Percentiles rank a stretch among this genome's conserved stretches.
These are phyloP conservation scores for Hericium alpestre DNA, from an alignment of 768 basidiomycete species.

Conservation along the genomic window DNA sequence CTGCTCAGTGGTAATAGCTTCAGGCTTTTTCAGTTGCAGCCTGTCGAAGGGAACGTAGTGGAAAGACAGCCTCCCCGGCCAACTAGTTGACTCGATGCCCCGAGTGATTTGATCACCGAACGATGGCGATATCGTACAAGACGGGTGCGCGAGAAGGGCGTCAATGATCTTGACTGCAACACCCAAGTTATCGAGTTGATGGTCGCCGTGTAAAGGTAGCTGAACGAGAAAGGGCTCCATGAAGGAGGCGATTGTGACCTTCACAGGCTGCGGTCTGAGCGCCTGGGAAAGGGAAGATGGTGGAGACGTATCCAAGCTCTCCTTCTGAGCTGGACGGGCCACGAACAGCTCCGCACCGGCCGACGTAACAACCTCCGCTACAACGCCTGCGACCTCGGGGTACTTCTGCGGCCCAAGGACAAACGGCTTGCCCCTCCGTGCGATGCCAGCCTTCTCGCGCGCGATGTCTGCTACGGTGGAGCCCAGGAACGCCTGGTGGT, in stretches of 20 bases:
- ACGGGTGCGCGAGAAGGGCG: slow-evolving; percentile 35
- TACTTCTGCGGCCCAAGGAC: slow-evolving; percentile 58
- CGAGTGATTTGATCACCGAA: slow-evolving; percentile 32
- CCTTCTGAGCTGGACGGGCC: slow-evolving; percentile 21
- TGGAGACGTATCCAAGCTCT: background rate
- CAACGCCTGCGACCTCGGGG: slow-evolving; percentile 34
- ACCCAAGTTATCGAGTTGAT: slow-evolving; percentile 81
- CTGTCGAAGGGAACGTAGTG: slow-evolving; percentile 25
- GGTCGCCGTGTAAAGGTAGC: slow-evolving; percentile 65
- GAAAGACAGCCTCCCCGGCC: slow-evolving; percentile 83
- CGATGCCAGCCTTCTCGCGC: slow-evolving; percentile 75
- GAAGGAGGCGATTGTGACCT: slow-evolving; percentile 34
- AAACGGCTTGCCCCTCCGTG: slow-evolving; percentile 48
- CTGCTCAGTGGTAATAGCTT: background rate
- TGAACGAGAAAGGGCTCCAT: slow-evolving; percentile 31
- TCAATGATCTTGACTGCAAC: slow-evolving; percentile 56
- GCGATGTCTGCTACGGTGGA: slow-evolving; percentile 65
- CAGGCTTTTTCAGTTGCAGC: background rate
- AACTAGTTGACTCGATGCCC: slow-evolving; percentile 36
- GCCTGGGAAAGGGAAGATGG: slow-evolving; percentile 23
- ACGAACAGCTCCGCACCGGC: slow-evolving; percentile 28
- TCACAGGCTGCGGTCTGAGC: slow-evolving; percentile 34
- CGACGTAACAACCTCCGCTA: slow-evolving; percentile 30
- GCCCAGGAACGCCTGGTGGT: slow-evolving; percentile 89
- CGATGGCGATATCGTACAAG: slow-evolving; percentile 14